Evolutionary conservation across 2,329 filamentous ascomycete genomes (phyloP).

Genomic region (Pseudogymnoascus sp.): DNA sequence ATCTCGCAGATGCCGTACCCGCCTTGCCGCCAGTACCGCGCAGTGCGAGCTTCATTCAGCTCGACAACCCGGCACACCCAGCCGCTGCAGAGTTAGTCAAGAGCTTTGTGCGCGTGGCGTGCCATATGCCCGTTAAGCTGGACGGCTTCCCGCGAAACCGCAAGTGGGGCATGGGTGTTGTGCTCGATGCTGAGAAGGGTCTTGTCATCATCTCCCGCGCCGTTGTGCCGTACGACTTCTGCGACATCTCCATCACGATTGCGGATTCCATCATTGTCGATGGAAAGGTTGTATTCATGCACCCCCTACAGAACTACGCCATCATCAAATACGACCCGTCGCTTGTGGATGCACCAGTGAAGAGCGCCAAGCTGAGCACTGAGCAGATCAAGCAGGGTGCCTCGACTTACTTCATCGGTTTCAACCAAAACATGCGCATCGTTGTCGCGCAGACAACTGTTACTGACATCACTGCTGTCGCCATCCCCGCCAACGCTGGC

Average conservation of each 20-base stretch:
- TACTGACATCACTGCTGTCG: conserved; percentile 94
- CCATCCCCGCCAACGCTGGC: conserved; percentile 86
- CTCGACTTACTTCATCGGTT: conserved; percentile 94
- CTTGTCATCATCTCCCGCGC: conserved; percentile 90
- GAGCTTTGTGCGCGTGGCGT: conserved; percentile 89
- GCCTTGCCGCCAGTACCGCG: conserved; percentile 62
- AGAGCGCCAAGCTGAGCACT: conserved; percentile 75
- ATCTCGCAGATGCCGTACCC: conserved; percentile 73
- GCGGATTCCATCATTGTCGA: conserved; percentile 93
- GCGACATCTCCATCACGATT: conserved; percentile 92
- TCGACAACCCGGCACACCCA: conserved; percentile 80
- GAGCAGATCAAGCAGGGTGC: conserved; percentile 85
- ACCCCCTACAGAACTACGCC: conserved; percentile 93
- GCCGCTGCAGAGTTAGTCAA: conserved; percentile 89
- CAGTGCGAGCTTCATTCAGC: conserved; percentile 83
- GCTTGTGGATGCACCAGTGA: conserved; percentile 87
- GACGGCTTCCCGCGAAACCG: conserved; percentile 95
- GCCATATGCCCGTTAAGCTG: conserved; percentile 88
- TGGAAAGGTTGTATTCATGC: conserved; percentile 90
- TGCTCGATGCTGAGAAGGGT: conserved; percentile 95
- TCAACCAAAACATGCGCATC: conserved; percentile 89
- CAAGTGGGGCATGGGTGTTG: conserved; percentile 90
- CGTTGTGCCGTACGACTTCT: conserved; percentile 91
- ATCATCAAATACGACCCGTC: conserved; percentile 91
- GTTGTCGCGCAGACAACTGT: conserved; percentile 91